phyloP scores from a whole-genome alignment of 169 alveolate genomes.

The Plasmodium ovale region DNA sequence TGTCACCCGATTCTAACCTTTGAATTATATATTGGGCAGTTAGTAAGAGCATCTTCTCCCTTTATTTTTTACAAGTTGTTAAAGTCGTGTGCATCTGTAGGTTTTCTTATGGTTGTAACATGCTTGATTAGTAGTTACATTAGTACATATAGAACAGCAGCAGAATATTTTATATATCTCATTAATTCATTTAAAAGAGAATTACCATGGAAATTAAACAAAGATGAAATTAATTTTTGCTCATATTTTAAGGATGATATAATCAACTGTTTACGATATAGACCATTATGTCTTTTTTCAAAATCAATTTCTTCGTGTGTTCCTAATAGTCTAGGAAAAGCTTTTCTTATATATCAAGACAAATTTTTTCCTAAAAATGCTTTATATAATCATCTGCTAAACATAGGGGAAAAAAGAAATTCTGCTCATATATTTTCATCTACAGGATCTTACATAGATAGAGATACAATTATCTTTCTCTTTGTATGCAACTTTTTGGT shows the following conservation, averaged over 20 bases:
- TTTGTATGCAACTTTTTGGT: conserved; percentile 62
- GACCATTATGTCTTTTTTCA: conserved; percentile 80
- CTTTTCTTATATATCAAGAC: conserved; percentile 41
- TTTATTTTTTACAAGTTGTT: conserved; percentile 79
- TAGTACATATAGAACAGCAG: conserved; percentile 59
- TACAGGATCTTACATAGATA: conserved; percentile 41
- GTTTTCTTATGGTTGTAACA: conserved; percentile 79
- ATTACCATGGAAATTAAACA: conserved; percentile 81
- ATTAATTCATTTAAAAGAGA: conserved; percentile 76
- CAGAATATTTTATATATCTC: conserved; percentile 82
- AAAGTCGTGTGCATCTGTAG: conserved; percentile 82
- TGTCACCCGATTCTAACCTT: conserved; percentile 84
- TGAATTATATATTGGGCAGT: conserved; percentile 82
- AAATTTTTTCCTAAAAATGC: conserved; percentile 53
- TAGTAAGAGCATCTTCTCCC: conserved; percentile 79
- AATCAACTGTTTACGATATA: conserved; percentile 35
- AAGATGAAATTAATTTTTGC: conserved; percentile 75
- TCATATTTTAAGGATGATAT: conserved; percentile 16
- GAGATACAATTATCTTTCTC: conserved; percentile 25
- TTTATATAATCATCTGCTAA: conserved; percentile 7
- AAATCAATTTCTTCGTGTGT: conserved; percentile 51
- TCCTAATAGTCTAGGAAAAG: conserved; percentile 73
- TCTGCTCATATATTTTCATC: conserved; percentile 26
- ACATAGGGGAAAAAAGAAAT: conserved; percentile 1
- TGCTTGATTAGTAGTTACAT: conserved; percentile 80